A percentile compares a stretch with the other conserved stretches of the same genome.
Evolutionary conservation across 345 rosid species (phyloP).

Genomic region (Durio zibethinus): DNA sequence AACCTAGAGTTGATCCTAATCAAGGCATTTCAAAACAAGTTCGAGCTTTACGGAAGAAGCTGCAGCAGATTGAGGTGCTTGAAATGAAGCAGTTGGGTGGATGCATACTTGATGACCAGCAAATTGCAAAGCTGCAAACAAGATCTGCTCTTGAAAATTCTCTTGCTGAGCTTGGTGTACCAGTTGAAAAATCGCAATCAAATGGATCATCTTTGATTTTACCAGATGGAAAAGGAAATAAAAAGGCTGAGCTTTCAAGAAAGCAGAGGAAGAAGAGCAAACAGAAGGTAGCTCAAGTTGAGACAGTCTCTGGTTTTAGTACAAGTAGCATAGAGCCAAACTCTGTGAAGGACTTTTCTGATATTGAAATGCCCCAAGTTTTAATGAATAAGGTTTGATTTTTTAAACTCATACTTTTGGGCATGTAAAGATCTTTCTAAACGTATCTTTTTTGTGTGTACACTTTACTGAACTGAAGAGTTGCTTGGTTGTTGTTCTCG

Average conservation of each 20-base stretch:
- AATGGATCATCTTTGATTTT: constrained; percentile 36
- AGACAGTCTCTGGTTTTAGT: constrained; percentile 36
- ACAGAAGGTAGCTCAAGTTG: constrained; percentile 43
- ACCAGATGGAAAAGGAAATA: constrained; percentile 52
- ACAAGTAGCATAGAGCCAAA: constrained; percentile 33
- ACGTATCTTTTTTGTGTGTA: background rate
- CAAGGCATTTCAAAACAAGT: constrained; percentile 55
- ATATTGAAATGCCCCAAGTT: constrained; percentile 33
- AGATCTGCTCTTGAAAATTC: constrained; percentile 59
- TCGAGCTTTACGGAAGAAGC: constrained; percentile 75
- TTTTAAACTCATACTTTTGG: background rate
- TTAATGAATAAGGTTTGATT: constrained; percentile 49
- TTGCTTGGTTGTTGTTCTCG: background rate
- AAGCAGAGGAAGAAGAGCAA: constrained; percentile 72
- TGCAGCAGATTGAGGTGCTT: constrained; percentile 96
- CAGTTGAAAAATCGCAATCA: constrained; percentile 36
- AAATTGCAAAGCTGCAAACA: constrained; percentile 79
- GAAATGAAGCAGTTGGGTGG: constrained; percentile 72
- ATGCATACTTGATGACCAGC: constrained; percentile 83
- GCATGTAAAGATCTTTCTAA: background rate
- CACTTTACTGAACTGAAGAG: background rate
- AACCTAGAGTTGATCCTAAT: constrained; percentile 48
- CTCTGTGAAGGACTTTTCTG: constrained; percentile 28
- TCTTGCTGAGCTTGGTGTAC: constrained; percentile 68
- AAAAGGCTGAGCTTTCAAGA: constrained; percentile 43